Evolutionary conservation across 2,329 filamentous ascomycete species (phyloP), one percentile per base, ranked within the genome.

Genomic region (Aspergillus sp.): DNA sequence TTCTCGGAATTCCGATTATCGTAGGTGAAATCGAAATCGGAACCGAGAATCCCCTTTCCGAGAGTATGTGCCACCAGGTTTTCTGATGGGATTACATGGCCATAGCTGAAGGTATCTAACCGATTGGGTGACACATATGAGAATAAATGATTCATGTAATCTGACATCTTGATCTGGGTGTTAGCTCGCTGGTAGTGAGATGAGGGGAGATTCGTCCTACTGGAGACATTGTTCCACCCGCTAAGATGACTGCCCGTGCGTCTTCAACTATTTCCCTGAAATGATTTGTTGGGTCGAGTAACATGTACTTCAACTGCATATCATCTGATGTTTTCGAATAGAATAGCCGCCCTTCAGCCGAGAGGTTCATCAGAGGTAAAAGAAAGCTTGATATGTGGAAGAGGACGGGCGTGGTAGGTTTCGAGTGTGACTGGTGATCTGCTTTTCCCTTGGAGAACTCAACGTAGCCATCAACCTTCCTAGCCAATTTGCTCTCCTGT

Each of bases 211-310:
- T 22, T 29, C 6, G 4, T 69, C 77, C 69, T 72, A 85, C 83
- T 0, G 95, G 95, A 2, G 95, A 96, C 95, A 99, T 98, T 26
- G 95, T 99, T 22, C 95, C 95, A 59, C 95, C 95, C 0, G 93
- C 95, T 3, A 99, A 81, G 47, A 99, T 89, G 3, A 99, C 90
- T 2, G 94, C 91, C 59, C 92, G 84, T 0, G 95, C 92, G 62
- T 90, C 87, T 31, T 91, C 87, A 2, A 94, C 91, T 54, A 98
- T 90, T 11, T 93, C 90, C 7, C 89, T 89, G 75, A 99, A 98
- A 65, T 96, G 91, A 68, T 94, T 88, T 0, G 93, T 93, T 0
- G 95, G 94, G 32, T 96, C 95, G 0, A 99, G 84, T 4, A 99
- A 84, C 67, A 96, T 86, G 72, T 97, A 99, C 49, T 88, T 92